Percentiles rank a stretch among this genome's conserved stretches.
Conservation (phyloP, 139 green algal species). For the Deuterostichococcus epilithicus region DNA sequence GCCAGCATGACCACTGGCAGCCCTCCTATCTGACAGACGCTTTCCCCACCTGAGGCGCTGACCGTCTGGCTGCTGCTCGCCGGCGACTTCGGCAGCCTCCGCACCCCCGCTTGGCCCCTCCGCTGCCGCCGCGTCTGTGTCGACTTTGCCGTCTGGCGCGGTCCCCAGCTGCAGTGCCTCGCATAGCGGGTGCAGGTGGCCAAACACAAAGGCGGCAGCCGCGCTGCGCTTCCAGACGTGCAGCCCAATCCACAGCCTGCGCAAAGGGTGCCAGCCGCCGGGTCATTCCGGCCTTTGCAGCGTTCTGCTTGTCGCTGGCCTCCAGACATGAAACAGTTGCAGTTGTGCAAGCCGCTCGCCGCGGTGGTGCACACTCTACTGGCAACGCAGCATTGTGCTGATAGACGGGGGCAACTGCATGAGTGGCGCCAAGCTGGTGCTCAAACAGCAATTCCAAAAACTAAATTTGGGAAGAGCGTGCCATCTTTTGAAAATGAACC, state of each 20-base stretch:
- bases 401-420: too few relatives aligned
- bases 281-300: too few relatives aligned
- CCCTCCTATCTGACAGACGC: not conserved
- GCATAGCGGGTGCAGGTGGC: not conserved
- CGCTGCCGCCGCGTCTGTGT: not conserved
- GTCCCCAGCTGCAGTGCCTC: not conserved
- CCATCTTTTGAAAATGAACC: too few relatives aligned
- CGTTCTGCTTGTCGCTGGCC: too few relatives aligned
- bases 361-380: too few relatives aligned
- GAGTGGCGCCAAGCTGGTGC: too few relatives aligned
- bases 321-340: too few relatives aligned
- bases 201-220: constrained; percentile 15
- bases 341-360: too few relatives aligned
- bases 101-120: not conserved
- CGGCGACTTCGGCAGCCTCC: not conserved
- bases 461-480: too few relatives aligned
- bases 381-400: too few relatives aligned
- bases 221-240: constrained; percentile 7
- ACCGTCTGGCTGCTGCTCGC: not conserved
- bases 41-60: not conserved
- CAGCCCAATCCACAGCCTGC: not conserved
- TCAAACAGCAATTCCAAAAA: too few relatives aligned
- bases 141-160: not conserved
- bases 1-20: not conserved
- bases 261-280: too few relatives aligned